Percentiles rank a stretch among this genome's conserved stretches.
Evolutionary conservation across 163 green algal genomes (phyloP).

Genomic region (Chlamydomonas reinhardtii): DNA sequence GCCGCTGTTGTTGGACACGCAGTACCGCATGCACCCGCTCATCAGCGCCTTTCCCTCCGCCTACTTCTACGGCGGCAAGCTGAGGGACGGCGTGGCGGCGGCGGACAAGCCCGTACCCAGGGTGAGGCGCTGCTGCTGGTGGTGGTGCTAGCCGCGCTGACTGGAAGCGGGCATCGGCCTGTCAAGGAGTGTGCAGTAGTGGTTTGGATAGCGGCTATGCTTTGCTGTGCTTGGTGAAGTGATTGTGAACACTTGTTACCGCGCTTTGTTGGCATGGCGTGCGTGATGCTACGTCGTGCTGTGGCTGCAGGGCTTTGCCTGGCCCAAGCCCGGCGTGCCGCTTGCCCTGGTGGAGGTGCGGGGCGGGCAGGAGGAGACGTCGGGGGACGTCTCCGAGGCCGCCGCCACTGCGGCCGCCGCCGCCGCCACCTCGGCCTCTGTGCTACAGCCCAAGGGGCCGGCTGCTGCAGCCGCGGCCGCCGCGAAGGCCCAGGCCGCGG

Average conservation of each 20-base stretch:
- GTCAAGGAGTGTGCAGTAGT: no score
- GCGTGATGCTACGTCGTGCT: no score
- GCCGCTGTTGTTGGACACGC: slow-evolving; percentile 84
- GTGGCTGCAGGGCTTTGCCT: slow-evolving; percentile 40
- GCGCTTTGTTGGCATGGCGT: no score
- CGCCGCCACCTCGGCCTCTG: not conserved
- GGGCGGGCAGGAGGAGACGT: slow-evolving; percentile 44
- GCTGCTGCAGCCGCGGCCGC: not conserved
- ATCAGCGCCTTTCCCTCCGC: slow-evolving; percentile 79
- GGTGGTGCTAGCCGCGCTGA: no score
- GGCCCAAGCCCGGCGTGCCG: slow-evolving; percentile 6
- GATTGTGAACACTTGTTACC: no score
- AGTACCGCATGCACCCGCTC: slow-evolving; percentile 94
- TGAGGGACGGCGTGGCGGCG: slow-evolving; percentile 77
- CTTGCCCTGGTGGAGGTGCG: slow-evolving; percentile 51
- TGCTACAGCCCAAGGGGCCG: slow-evolving; percentile 52
- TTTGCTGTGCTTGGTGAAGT: no score
- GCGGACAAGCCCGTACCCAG: slow-evolving; percentile 52
- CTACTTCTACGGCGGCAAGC: slow-evolving; percentile 87
- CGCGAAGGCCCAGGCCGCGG: no score
- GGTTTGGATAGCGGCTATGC: no score
- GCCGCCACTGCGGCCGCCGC: not conserved
- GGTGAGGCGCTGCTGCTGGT: slow-evolving; percentile 8
- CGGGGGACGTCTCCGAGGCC: not conserved
- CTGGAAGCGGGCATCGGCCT: no score